A percentile compares a stretch with the other conserved stretches of the same genome.
phyloP scores from a whole-genome alignment of 2,329 filamentous ascomycete genomes.

The Allantophomopsis cytisporea region DNA sequence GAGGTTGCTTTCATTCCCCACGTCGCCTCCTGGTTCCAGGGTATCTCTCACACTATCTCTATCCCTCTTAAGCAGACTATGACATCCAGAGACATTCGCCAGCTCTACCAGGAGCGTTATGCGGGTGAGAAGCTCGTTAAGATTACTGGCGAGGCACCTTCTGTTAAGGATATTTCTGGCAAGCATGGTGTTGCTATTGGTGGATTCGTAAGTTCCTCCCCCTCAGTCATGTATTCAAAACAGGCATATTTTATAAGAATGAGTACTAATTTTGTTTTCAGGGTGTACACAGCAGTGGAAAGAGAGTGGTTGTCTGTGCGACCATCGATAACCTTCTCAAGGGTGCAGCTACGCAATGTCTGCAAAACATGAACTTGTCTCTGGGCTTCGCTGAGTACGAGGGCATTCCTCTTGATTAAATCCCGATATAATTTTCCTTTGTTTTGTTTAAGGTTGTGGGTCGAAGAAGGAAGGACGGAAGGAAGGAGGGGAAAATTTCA shows the following conservation, averaged over 20 bases:
- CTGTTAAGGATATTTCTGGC: conserved; percentile 72
- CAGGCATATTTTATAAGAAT: no score
- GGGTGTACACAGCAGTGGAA: conserved; percentile 78
- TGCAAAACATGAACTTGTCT: conserved; percentile 94
- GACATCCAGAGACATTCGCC: conserved; percentile 82
- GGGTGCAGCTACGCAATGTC: conserved; percentile 83
- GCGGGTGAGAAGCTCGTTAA: conserved; percentile 93
- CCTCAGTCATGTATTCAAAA: no score
- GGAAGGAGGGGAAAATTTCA: no score
- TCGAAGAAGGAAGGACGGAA: no score
- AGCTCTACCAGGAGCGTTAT: conserved; percentile 92
- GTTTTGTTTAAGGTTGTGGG: no score
- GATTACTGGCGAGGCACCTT: conserved; percentile 74
- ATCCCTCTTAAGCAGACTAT: conserved; percentile 78
- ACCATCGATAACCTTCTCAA: conserved; percentile 92
- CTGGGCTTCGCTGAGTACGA: conserved; percentile 81
- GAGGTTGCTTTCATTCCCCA: conserved; percentile 82
- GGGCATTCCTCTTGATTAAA: conserved; percentile 50
- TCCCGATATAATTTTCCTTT: no score
- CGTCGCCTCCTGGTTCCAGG: conserved; percentile 94
- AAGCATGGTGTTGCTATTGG: conserved; percentile 90
- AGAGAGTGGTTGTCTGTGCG: conserved; percentile 85
- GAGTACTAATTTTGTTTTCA: no score
- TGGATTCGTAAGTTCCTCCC: conserved; percentile 40
- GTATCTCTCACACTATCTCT: conserved; percentile 83